phyloP scores from a whole-genome alignment of 2,329 filamentous ascomycete species.

The Trichoderma brevicompactum region DNA sequence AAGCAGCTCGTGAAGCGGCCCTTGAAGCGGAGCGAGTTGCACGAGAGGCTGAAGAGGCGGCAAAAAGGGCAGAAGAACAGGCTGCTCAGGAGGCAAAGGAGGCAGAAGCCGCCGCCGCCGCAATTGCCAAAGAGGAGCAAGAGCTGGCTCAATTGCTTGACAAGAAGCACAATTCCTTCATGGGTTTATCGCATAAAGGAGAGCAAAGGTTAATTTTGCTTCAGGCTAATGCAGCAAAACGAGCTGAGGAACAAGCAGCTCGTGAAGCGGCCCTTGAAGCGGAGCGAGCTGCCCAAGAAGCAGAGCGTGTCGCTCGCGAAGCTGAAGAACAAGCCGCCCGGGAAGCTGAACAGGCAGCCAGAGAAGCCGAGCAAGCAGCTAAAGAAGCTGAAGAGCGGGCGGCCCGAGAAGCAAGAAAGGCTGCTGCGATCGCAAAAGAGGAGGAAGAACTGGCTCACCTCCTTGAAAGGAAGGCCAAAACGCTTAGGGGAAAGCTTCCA shows the following conservation, averaged over 20 bases:
- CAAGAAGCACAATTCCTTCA: constrained; percentile 49
- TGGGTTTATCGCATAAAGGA: constrained; percentile 34
- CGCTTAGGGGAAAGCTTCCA: constrained; percentile 48
- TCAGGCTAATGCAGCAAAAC: constrained; percentile 13
- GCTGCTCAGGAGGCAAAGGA: constrained; percentile 38
- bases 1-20: constrained; percentile 34
- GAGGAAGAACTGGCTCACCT: constrained; percentile 48
- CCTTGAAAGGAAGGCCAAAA: constrained; percentile 55
- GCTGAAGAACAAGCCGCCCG: constrained; percentile 31
- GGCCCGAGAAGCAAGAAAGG: constrained; percentile 30
- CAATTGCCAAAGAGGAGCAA: constrained; percentile 40
- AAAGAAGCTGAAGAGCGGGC: constrained; percentile 44
- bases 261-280: constrained; percentile 27
- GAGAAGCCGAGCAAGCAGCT: constrained; percentile 42
- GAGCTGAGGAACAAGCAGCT: constrained; percentile 34
- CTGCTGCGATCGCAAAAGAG: constrained; percentile 35
- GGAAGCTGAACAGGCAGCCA: constrained; percentile 43
- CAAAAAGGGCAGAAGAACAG: constrained; percentile 32
- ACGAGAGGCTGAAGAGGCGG: constrained; percentile 32
- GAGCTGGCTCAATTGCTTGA: constrained; percentile 49
- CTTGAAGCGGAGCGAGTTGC: constrained; percentile 27
- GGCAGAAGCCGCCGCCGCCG: constrained; percentile 26
- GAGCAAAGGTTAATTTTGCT: constrained; percentile 11
- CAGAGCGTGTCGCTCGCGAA: constrained; percentile 33
- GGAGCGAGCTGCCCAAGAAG: constrained; percentile 30